Percentiles rank a stretch among this genome's conserved stretches.
Evolutionary conservation across 2,329 filamentous ascomycete genomes (phyloP).

Genomic region (Helminthosporium solani): DNA sequence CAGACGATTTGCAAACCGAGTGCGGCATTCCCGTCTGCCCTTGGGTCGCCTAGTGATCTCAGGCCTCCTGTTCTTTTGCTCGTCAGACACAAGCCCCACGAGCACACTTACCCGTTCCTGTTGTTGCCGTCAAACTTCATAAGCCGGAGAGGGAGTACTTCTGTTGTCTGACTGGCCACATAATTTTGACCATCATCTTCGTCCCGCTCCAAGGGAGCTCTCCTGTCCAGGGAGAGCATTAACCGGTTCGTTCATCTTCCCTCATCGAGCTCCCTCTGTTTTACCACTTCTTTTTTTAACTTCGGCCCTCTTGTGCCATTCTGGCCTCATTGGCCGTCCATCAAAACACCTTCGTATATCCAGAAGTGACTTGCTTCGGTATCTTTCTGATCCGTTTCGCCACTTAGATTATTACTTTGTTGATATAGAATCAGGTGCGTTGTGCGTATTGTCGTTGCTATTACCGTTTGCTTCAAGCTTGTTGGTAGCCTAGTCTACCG

Average conservation of each 20-base stretch:
- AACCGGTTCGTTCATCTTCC: slow-evolving; percentile 37
- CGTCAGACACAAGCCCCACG: slow-evolving; percentile 25
- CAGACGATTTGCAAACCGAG: slow-evolving; percentile 33
- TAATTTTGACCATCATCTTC: slow-evolving; percentile 39
- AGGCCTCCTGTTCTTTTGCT: no score
- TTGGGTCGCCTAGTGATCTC: slow-evolving; percentile 25
- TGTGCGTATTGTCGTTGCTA: slow-evolving; percentile 15
- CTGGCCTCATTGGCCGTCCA: slow-evolving; percentile 37
- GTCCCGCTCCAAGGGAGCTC: slow-evolving; percentile 42
- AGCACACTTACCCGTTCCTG: slow-evolving; percentile 26
- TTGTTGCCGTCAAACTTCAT: slow-evolving; percentile 35
- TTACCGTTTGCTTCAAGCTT: slow-evolving; percentile 8
- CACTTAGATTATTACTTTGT: slow-evolving; percentile 25
- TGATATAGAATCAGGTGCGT: slow-evolving; percentile 42
- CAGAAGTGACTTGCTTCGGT: slow-evolving; percentile 32
- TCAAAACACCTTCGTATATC: slow-evolving; percentile 16
- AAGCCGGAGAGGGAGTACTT: slow-evolving; percentile 30
- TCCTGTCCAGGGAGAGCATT: slow-evolving; percentile 28
- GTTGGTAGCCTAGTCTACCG: slow-evolving; percentile 19
- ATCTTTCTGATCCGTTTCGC: slow-evolving; percentile 31
- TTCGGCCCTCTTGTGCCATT: slow-evolving; percentile 23
- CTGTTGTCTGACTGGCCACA: slow-evolving; percentile 37
- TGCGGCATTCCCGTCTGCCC: slow-evolving; percentile 33
- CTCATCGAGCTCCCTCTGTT: slow-evolving; percentile 28
- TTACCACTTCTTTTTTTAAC: slow-evolving; percentile 41